Evolutionary conservation across 1,139 yeast species (phyloP), one percentile per base, ranked within the genome.

Genomic region (Suhomyces chickasaworum): DNA sequence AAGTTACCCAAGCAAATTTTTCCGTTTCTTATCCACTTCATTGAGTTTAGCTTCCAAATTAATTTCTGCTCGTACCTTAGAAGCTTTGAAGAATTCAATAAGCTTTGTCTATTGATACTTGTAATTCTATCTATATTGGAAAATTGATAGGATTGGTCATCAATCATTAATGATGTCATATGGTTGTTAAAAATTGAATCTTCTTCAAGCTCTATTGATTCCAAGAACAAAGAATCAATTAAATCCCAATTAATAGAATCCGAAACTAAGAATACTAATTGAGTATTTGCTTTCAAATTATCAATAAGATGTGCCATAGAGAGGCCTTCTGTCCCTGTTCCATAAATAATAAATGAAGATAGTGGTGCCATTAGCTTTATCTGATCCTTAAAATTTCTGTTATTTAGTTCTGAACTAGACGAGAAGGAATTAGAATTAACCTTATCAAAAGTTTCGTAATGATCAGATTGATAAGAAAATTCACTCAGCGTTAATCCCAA

Each of bases 1-100:
- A 66, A 54, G 41, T 67, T 71, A 7, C 77, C 77, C 32, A 71
- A 46, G 45, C 69, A 68, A 27, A 70, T 52, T 30, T 46, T 50
- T 33, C 62, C 57, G 7, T 60, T 56, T 40, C 63, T 61, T 5
- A 65, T 51, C 65, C 68, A 61, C 47, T 61, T 64, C 63, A 63
- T 59, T 27, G 67, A 61, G 50, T 71, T 66, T 43, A 65, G 57
- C 49, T 60, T 65, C 73, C 75, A 69, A 35, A 71, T 60, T 38
- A 70, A 54, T 39, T 68, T 66, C 49, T 72, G 76, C 53, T 72
- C 77, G 57, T 66, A 62, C 42, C 62, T 59, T 39, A 68, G 59
- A 32, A 67, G 53, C 39, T 64, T 59, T 39, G 66, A 61, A 16
- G 56, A 31, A 8, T 39, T 39, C 5, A 37, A 20, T 15, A 22